Evolutionary conservation across 2,329 filamentous ascomycete species (phyloP), one percentile per base, ranked within the genome.

Genomic region (Pyrenochaeta sp.): DNA sequence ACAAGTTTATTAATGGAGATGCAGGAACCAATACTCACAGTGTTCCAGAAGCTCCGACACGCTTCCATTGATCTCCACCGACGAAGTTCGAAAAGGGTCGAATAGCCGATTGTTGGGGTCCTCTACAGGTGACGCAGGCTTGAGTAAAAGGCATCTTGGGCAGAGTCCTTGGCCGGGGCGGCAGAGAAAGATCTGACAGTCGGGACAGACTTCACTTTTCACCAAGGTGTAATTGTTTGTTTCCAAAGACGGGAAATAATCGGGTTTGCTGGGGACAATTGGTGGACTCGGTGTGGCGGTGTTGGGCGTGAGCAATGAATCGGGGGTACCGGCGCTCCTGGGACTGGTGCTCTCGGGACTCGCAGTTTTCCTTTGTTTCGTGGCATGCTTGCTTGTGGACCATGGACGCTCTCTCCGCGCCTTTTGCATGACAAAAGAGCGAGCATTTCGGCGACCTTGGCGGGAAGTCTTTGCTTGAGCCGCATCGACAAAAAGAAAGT

Each of bases 381-480:
- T 60, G 32, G 67, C 63, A 57, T 74, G 63, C 61, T 75, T 75
- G 66, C 74, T 76, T 32, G 74, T 76, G 2, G 73, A 76, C 74
- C 74, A 76, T 49, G 72, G 72, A 20, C 67, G 64, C 53, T 75
- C 72, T 52, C 68, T 71, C 21, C 74, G 64, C 21, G 72, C 74
- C 45, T 71, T 75, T 60, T 75, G 72, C 74, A 76, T 75, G 17
- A 76, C 73, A 60, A 75, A 75, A 36, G 74, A 75, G 49, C 74
- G 73, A 66, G 72, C 73, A 72, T 73, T 73, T 45, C 72, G 73
- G 37, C 73, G 72, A 37, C 72, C 73, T 66, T 75, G 71, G 56
- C 69, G 66, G 11, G 71, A 75, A 36, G 68, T 70, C 61, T 75
- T 75, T 49, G 71, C 69, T 58, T 75, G 68, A 41, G 70, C 71